These are phyloP conservation scores for Boechera divaricarpa DNA, from an alignment of 345 rosid species.

Conservation along the genomic window DNA sequence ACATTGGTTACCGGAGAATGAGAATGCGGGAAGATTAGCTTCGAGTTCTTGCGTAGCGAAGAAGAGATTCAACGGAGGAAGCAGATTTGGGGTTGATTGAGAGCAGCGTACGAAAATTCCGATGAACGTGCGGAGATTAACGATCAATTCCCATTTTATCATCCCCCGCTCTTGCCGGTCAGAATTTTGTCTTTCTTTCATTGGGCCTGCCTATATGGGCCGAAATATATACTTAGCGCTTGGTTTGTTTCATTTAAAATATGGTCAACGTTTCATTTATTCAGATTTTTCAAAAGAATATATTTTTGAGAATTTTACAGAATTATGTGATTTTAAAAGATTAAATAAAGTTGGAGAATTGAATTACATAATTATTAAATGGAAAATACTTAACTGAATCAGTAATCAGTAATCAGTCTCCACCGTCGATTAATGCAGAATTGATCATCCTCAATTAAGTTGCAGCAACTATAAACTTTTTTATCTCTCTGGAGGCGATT, in stretches of 20 bases:
- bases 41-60: constrained; percentile 3
- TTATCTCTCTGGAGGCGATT: too few relatives aligned
- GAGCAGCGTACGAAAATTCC: constrained; percentile 26
- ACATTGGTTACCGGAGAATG: constrained; percentile 29
- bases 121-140: constrained; percentile 41
- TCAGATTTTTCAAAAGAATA: too few relatives aligned
- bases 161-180: constrained; percentile 38
- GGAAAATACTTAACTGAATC: too few relatives aligned
- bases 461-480: too few relatives aligned
- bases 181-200: not conserved
- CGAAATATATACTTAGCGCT: not conserved
- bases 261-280: too few relatives aligned
- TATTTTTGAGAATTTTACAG: too few relatives aligned
- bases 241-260: not conserved
- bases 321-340: too few relatives aligned
- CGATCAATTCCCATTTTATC: constrained; percentile 28
- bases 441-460: constrained; percentile 25
- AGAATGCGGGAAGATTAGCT: constrained; percentile 13
- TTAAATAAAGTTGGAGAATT: too few relatives aligned
- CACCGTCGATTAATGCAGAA: too few relatives aligned
- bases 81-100: constrained; percentile 24
- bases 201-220: constrained; percentile 31
- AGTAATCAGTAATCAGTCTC: too few relatives aligned
- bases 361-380: too few relatives aligned
- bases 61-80: constrained; percentile 28